Conservation (phyloP, 805 yeast genomes). For the Saturnispora silvae region DNA sequence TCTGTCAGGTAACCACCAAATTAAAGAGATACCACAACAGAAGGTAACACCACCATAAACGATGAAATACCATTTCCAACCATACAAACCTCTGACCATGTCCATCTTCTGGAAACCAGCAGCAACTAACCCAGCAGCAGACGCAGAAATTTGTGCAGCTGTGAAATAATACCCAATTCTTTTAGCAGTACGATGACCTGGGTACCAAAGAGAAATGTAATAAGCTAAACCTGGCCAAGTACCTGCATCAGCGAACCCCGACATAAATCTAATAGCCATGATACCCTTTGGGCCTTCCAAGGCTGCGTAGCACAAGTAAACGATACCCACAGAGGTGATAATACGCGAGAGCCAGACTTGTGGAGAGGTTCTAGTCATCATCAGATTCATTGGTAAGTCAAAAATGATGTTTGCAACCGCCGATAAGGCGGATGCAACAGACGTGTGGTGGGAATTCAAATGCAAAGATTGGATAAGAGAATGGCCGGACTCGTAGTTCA, state of each 20-base stretch:
- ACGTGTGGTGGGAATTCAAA: slow-evolving; percentile 44
- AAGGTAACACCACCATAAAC: slow-evolving; percentile 66
- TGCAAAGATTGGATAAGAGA: slow-evolving; percentile 44
- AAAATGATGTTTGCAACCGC: slow-evolving; percentile 76
- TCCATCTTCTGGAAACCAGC: slow-evolving; percentile 87
- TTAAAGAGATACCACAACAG: slow-evolving; percentile 47
- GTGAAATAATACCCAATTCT: slow-evolving; percentile 85
- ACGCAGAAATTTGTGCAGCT: slow-evolving; percentile 84
- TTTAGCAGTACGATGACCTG: slow-evolving; percentile 61
- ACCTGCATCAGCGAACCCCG: slow-evolving; percentile 76
- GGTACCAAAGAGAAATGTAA: slow-evolving; percentile 78
- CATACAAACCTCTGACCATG: slow-evolving; percentile 54
- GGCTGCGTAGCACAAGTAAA: slow-evolving; percentile 64
- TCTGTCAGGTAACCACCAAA: slow-evolving; percentile 85
- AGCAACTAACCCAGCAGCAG: slow-evolving; percentile 78
- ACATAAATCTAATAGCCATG: slow-evolving; percentile 58
- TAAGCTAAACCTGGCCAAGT: slow-evolving; percentile 88
- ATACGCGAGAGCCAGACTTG: slow-evolving; percentile 79
- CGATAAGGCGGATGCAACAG: slow-evolving; percentile 71
- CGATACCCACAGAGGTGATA: slow-evolving; percentile 65
- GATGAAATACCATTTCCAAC: slow-evolving; percentile 82
- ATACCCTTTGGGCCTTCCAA: slow-evolving; percentile 47
- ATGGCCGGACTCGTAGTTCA: slow-evolving; percentile 56
- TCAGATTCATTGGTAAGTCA: slow-evolving; percentile 80
- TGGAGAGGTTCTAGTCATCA: slow-evolving; percentile 76